A percentile compares a stretch with the other conserved stretches of the same genome.
phyloP scores from a whole-genome alignment of 2,329 filamentous ascomycete genomes.

The Paracoccidioides brasiliensis region DNA sequence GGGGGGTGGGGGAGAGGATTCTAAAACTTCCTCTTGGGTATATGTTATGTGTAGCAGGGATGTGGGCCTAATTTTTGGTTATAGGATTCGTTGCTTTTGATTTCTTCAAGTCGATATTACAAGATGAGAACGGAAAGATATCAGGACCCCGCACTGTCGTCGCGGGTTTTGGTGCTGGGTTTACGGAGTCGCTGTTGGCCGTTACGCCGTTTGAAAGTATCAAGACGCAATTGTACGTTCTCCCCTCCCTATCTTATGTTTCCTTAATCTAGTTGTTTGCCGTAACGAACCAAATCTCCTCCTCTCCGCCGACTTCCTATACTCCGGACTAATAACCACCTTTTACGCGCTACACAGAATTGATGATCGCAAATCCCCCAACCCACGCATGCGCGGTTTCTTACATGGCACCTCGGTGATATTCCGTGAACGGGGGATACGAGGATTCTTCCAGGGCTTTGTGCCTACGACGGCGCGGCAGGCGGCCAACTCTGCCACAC shows the following conservation, averaged over 20 bases:
- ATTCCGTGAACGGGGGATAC: slow-evolving; percentile 69
- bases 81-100: slow-evolving; percentile 89
- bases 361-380: slow-evolving; percentile 77
- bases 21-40: too few species aligned
- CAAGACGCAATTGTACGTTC: slow-evolving; percentile 71
- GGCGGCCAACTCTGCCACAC: slow-evolving; percentile 82
- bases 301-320: background rate
- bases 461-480: slow-evolving; percentile 89
- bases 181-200: slow-evolving; percentile 83
- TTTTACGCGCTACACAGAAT: slow-evolving; percentile 48
- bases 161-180: slow-evolving; percentile 85
- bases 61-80: background rate
- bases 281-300: background rate
- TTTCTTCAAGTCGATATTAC: slow-evolving; percentile 72
- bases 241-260: background rate
- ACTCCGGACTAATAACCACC: background rate
- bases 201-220: slow-evolving; percentile 97
- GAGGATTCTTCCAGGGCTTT: slow-evolving; percentile 95
- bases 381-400: slow-evolving; percentile 83
- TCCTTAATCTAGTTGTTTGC: background rate
- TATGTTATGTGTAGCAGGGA: background rate
- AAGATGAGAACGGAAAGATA: slow-evolving; percentile 74
- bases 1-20: background rate
- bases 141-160: slow-evolving; percentile 83
- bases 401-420: slow-evolving; percentile 82